phyloP scores from a whole-genome alignment of 1,139 yeast species.

The Groenewaldozyma auringiensis region DNA sequence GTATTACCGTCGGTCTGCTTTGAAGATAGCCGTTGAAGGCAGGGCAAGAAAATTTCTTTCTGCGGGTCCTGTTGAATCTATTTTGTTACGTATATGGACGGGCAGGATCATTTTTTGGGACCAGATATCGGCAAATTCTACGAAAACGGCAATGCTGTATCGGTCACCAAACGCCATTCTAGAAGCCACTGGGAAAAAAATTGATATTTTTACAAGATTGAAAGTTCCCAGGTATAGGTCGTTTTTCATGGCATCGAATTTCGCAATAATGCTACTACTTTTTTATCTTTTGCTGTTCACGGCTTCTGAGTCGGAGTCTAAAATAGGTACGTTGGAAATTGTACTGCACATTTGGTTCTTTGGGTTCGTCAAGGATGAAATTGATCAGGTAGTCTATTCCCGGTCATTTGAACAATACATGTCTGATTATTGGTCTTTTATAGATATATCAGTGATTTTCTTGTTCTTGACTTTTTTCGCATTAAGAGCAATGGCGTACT shows the following conservation, averaged over 20 bases:
- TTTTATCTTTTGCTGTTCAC: constrained; percentile 24
- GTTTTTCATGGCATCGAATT: constrained; percentile 28
- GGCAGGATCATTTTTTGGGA: constrained; percentile 32
- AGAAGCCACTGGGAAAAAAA: neutral
- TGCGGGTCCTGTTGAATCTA: constrained; percentile 24
- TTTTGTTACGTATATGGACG: constrained; percentile 27
- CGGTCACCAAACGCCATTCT: constrained; percentile 12
- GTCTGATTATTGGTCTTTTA: constrained; percentile 27
- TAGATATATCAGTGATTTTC: constrained; percentile 26
- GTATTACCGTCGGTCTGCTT: constrained; percentile 14
- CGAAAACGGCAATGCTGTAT: constrained; percentile 22
- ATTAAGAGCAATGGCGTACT: constrained; percentile 18
- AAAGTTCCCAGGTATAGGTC: constrained; percentile 29
- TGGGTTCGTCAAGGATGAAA: constrained; percentile 30
- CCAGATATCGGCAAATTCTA: constrained; percentile 22
- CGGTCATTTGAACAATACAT: constrained; percentile 24
- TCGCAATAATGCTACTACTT: constrained; percentile 23
- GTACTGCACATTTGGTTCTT: constrained; percentile 28
- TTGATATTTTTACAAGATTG: constrained; percentile 26
- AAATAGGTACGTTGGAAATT: constrained; percentile 17
- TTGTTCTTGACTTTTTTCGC: constrained; percentile 23
- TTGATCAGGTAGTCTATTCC: constrained; percentile 28
- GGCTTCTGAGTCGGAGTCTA: constrained; percentile 6
- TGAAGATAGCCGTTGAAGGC: constrained; percentile 26
- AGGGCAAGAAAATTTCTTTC: constrained; percentile 25